Conservation (phyloP, 768 basidiomycete species). For the Sporobolomyces roseus region DNA sequence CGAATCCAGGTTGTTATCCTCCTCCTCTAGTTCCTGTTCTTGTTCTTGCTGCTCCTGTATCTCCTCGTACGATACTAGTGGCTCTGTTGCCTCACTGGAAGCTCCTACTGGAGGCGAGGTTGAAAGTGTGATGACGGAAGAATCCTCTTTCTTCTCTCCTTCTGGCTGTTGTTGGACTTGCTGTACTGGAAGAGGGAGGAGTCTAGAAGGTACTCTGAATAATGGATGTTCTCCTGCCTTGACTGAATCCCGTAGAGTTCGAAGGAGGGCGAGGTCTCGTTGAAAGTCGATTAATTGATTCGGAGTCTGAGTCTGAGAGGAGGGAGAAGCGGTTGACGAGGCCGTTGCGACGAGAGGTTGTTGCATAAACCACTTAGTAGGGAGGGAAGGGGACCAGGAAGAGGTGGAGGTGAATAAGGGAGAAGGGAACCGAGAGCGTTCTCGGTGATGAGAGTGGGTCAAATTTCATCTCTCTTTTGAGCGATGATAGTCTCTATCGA, state of each 20-base stretch:
- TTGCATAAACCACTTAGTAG: too few species aligned
- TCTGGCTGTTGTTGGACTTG: background rate
- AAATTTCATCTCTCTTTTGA: too few species aligned
- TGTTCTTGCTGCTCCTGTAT: background rate
- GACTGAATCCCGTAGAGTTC: constrained; percentile 25
- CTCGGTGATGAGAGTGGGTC: too few species aligned
- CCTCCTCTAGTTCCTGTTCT: background rate
- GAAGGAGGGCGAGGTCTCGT: constrained; percentile 19
- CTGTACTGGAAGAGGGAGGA: background rate
- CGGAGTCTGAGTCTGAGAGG: background rate
- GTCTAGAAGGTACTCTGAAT: constrained; percentile 24
- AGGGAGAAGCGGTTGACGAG: too few species aligned
- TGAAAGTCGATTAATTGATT: background rate
- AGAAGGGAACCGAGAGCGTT: too few species aligned
- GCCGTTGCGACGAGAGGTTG: too few species aligned
- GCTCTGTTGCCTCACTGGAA: background rate
- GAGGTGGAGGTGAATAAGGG: too few species aligned
- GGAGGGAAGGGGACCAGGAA: background rate
- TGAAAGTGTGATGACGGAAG: background rate
- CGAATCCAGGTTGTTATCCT: background rate
- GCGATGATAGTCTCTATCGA: too few species aligned
- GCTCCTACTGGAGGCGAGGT: background rate
- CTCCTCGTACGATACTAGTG: background rate
- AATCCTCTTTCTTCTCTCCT: too few species aligned
- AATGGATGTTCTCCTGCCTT: constrained; percentile 19